Evolutionary conservation across 1,139 yeast species (phyloP).

Genomic region (Hemisphaericaspora xylanilytica): DNA sequence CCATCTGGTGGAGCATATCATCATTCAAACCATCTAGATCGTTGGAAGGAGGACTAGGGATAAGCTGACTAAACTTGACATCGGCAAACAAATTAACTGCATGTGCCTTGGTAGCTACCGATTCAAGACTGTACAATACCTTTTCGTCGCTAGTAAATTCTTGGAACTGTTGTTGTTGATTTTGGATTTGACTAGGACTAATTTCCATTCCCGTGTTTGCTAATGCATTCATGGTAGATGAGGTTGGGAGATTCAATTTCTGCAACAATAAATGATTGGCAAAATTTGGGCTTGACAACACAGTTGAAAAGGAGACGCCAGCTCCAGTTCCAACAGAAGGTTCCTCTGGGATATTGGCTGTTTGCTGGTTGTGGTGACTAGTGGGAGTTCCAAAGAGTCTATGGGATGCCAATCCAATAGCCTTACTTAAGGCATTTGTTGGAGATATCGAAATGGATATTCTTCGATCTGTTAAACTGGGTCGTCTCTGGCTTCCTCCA

Average conservation of each 20-base stretch:
- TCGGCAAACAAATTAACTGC: conserved; percentile 89
- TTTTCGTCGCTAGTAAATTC: conserved; percentile 27
- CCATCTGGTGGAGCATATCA: conserved; percentile 37
- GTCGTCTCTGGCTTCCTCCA: conserved; percentile 38
- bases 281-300: conserved; percentile 33
- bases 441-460: conserved; percentile 77
- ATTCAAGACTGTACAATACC: conserved; percentile 56
- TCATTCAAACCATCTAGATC: conserved; percentile 38
- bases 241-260: conserved; percentile 32
- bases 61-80: conserved; percentile 79
- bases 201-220: conserved; percentile 13
- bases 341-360: conserved; percentile 8
- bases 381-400: conserved; percentile 65
- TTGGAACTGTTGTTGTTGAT: conserved; percentile 7
- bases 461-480: conserved; percentile 56
- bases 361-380: conserved; percentile 8
- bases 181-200: conserved; percentile 11
- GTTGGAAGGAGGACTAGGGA: conserved; percentile 71
- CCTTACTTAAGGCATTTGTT: conserved; percentile 83
- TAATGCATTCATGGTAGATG: conserved; percentile 17
- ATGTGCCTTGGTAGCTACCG: conserved; percentile 83
- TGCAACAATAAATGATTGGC: conserved; percentile 36
- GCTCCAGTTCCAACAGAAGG: conserved; percentile 5
- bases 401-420: conserved; percentile 83
- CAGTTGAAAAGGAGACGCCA: conserved; percentile 18